phyloP scores from a whole-genome alignment of 768 basidiomycete genomes.

The Termitomyces sp. region DNA sequence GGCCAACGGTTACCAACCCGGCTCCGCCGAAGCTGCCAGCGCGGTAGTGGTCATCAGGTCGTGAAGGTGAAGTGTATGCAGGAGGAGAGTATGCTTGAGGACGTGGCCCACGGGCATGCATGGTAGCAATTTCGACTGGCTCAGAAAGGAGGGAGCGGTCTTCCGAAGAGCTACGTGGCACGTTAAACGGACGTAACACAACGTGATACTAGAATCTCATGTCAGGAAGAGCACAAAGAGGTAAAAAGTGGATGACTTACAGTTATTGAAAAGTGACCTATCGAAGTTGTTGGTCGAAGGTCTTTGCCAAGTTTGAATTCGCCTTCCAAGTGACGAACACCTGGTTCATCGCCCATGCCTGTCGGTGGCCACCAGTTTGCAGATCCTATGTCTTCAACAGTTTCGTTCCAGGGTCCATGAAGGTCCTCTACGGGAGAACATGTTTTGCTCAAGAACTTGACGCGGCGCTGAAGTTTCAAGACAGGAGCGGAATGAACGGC shows the following conservation, averaged over 20 bases:
- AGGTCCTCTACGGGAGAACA: slow-evolving; percentile 22
- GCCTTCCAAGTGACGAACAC: slow-evolving; percentile 41
- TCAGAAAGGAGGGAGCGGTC: slow-evolving; percentile 36
- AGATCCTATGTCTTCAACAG: slow-evolving; percentile 34
- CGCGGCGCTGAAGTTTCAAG: slow-evolving; percentile 34
- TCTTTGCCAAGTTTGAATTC: slow-evolving; percentile 49
- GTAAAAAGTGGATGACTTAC: slow-evolving; percentile 24
- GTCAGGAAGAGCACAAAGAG: background rate
- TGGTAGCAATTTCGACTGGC: slow-evolving; percentile 48
- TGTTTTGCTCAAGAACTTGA: slow-evolving; percentile 36
- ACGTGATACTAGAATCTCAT: slow-evolving; percentile 34
- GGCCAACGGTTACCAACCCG: background rate
- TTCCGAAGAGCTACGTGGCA: slow-evolving; percentile 32
- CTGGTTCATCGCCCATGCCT: slow-evolving; percentile 21
- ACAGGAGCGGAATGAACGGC: slow-evolving; percentile 33
- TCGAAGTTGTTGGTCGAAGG: slow-evolving; percentile 41
- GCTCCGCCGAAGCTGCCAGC: slow-evolving; percentile 12
- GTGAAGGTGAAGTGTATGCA: slow-evolving; percentile 33
- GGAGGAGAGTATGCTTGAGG: slow-evolving; percentile 47
- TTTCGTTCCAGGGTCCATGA: slow-evolving; percentile 41
- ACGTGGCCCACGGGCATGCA: slow-evolving; percentile 44
- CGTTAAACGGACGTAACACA: slow-evolving; percentile 40
- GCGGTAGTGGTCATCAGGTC: slow-evolving; percentile 24
- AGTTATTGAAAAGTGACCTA: slow-evolving; percentile 47
- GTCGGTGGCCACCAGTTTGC: slow-evolving; percentile 46